Evolutionary conservation across 345 rosid species (phyloP).

Genomic region (Streptanthus diversifolius): DNA sequence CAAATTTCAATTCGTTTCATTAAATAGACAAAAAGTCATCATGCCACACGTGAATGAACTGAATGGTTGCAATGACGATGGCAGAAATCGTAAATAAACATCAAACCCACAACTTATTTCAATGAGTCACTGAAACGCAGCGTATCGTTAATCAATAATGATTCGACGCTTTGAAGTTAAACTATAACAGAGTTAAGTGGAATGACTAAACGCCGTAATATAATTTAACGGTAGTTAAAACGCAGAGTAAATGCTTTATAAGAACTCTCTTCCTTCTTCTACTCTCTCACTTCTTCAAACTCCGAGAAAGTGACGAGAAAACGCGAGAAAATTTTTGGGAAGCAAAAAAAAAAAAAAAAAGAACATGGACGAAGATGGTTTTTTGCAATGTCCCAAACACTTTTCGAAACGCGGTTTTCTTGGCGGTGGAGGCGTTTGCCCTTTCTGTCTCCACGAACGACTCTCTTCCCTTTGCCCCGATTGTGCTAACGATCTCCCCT

Average conservation of each 20-base stretch:
- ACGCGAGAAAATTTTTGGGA: neutral
- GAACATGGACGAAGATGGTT: constrained; percentile 59
- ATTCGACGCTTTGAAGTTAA: constrained; percentile 17
- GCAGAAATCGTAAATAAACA: constrained; percentile 24
- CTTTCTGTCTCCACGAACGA: constrained; percentile 73
- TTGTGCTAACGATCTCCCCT: constrained; percentile 72
- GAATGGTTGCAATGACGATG: constrained; percentile 19
- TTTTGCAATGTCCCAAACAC: constrained; percentile 68
- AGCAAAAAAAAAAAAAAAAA: neutral
- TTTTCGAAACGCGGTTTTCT: constrained; percentile 47
- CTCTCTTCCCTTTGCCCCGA: constrained; percentile 79
- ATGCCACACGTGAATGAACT: constrained; percentile 38
- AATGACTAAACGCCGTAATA: constrained; percentile 20
- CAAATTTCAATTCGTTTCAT: neutral
- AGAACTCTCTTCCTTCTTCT: neutral
- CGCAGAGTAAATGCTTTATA: constrained; percentile 13
- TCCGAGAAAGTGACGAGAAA: constrained; percentile 2
- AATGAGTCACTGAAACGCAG: neutral
- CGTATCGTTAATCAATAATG: neutral
- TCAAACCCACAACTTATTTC: neutral
- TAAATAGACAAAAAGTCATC: constrained; percentile 1
- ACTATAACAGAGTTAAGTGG: neutral
- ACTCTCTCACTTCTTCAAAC: constrained; percentile 5
- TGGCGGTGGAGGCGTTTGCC: constrained; percentile 72
- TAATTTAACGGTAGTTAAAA: constrained; percentile 25